Evolutionary conservation across 257 asterid species (phyloP).

Genomic region (Scutellaria galericulata): DNA sequence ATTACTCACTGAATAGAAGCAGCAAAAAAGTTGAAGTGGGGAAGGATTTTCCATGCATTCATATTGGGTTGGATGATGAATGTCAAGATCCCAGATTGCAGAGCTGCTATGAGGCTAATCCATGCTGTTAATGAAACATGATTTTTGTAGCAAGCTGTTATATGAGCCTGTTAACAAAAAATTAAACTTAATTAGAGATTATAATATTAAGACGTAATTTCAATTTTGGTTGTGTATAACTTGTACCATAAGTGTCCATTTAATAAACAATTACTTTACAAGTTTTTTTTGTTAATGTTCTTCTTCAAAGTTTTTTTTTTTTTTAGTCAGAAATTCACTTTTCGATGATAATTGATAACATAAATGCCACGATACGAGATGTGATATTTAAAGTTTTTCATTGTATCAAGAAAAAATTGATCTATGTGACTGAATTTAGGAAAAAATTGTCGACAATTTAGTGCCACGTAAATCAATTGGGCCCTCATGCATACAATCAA

Average conservation of each 20-base stretch:
- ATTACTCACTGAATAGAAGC: slow-evolving; percentile 41
- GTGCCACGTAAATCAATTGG: too few species aligned
- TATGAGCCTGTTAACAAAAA: slow-evolving; percentile 28
- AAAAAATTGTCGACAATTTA: too few species aligned
- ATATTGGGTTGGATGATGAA: slow-evolving; percentile 31
- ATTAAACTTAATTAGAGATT: background rate
- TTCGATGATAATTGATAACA: too few species aligned
- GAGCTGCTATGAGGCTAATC: slow-evolving; percentile 44
- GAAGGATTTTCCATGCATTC: slow-evolving; percentile 37
- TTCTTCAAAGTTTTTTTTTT: too few species aligned
- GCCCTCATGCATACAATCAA: too few species aligned
- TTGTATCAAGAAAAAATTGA: too few species aligned
- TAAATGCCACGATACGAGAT: too few species aligned
- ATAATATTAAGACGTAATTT: background rate
- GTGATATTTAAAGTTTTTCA: too few species aligned
- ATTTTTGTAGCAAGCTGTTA: slow-evolving; percentile 33
- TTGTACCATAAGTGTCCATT: background rate
- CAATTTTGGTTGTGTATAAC: background rate
- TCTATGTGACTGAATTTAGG: too few species aligned
- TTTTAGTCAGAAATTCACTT: too few species aligned
- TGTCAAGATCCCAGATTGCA: slow-evolving; percentile 40
- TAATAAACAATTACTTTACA: background rate
- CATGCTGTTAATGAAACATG: slow-evolving; percentile 47
- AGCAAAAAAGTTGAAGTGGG: slow-evolving; percentile 34
- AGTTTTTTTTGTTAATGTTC: too few species aligned